These are phyloP conservation scores for Viola odorata DNA, from an alignment of 345 rosid species.

Conservation along the genomic window DNA sequence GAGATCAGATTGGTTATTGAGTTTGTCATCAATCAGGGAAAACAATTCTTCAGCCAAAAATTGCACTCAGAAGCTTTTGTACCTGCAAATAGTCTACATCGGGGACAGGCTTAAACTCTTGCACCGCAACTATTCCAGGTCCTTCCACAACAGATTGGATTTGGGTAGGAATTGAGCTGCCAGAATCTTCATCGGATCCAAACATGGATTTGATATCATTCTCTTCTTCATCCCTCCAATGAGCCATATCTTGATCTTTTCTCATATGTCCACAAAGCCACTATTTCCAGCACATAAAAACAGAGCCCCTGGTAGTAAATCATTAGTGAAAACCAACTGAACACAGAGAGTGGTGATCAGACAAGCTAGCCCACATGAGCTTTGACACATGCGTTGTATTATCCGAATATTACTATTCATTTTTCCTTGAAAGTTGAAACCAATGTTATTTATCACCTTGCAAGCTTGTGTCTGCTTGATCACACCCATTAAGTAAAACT, in stretches of 20 bases:
- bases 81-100: conserved; percentile 97
- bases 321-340: conserved; percentile 63
- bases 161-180: conserved; percentile 61
- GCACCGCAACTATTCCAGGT: conserved; percentile 50
- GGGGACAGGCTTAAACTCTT: conserved; percentile 61
- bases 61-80: conserved; percentile 5
- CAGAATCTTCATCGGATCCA: conserved; percentile 59
- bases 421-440: neutral
- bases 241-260: conserved; percentile 38
- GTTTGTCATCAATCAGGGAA: too few species aligned
- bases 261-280: conserved; percentile 60
- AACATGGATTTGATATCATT: conserved; percentile 29
- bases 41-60: neutral
- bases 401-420: too few species aligned
- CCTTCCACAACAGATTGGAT: conserved; percentile 80
- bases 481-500: neutral
- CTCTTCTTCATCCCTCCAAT: conserved; percentile 39
- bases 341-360: conserved; percentile 26
- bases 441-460: neutral
- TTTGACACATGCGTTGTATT: neutral
- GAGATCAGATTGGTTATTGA: too few species aligned
- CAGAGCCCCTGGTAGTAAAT: conserved; percentile 69
- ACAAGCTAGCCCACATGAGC: conserved; percentile 20
- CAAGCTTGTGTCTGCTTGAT: conserved; percentile 9
- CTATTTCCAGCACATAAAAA: conserved; percentile 67